Base-by-base conservation (phyloP, 1,139 yeast genomes). In the Pneumocystis canis region DNA sequence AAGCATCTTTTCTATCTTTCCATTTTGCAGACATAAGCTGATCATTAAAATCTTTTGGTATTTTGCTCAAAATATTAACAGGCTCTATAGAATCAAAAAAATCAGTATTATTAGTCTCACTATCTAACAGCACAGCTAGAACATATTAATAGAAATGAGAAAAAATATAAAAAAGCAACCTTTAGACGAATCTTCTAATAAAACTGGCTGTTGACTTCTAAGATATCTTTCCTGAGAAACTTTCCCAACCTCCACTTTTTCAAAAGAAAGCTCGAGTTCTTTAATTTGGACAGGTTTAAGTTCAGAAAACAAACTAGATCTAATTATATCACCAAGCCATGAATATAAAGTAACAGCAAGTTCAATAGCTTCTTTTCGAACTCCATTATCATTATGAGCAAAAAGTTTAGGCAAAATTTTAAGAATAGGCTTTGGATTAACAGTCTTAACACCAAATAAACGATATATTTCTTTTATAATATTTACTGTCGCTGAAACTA, bases 221-320 rank as follows among this genome's bases (percentile, higher is more conserved):
- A 89, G 78, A 14, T 78, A 74, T 66, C 95, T 76, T 61, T 77
- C 76, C 67, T 85, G 92, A 9, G 75, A 77, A 0, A 84, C 83
- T 2, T 72, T 68, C 5, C 75, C 78, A 62, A 72, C 77, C 62
- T 76, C 75, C 33, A 81, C 79, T 60, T 77, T 78, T 41, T 80
- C 85, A 73, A 92, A 89, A 25, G 80, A 84, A 56, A 82, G 81
- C 3, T 83, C 79, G 65, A 94, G 78, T 70, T 92, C 98, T 68
- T 85, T 87, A 73, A 89, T 94, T 73, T 92, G 97, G 16, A 89
- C 89, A 0, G 97, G 96, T 71, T 92, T 92, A 72, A 92, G 78
- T 39, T 83, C 84, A 1, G 85, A 82, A 65, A 89, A 81, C 57
- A 89, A 74, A 0, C 83, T 72, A 16, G 80, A 77, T 62, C 83